These are phyloP conservation scores for Parathielavia hyrcaniae DNA, from an alignment of 495 filamentous ascomycete species.

Conservation along the genomic window DNA sequence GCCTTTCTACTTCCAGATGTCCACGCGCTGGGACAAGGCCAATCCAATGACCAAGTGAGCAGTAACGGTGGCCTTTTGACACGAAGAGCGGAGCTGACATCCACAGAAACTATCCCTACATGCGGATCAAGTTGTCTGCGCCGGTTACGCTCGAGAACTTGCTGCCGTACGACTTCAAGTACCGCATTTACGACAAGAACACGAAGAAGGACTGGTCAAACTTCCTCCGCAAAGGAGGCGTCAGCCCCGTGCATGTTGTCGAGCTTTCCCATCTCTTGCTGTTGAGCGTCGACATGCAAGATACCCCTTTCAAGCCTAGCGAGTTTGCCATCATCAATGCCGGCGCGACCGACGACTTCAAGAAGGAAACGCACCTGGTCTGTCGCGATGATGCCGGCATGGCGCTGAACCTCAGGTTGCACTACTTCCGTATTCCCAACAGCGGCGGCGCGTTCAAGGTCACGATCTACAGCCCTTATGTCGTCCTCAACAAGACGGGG, in stretches of 20 bases:
- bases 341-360: slow-evolving; percentile 78
- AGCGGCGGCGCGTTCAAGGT: slow-evolving; percentile 96
- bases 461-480: slow-evolving; percentile 85
- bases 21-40: slow-evolving; percentile 71
- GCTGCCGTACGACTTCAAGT: slow-evolving; percentile 96
- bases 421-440: slow-evolving; percentile 88
- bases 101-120: slow-evolving; percentile 76
- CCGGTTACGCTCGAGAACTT: slow-evolving; percentile 93
- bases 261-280: slow-evolving; percentile 89
- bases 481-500: slow-evolving; percentile 92
- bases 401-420: slow-evolving; percentile 71
- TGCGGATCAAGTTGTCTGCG: slow-evolving; percentile 82
- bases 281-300: slow-evolving; percentile 91
- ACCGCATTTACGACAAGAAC: slow-evolving; percentile 95
- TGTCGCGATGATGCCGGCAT: slow-evolving; percentile 79
- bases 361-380: slow-evolving; percentile 68
- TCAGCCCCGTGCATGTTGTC: slow-evolving; percentile 94
- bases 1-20: slow-evolving; percentile 94
- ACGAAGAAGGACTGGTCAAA: slow-evolving; percentile 98
- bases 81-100: slow-evolving; percentile 25
- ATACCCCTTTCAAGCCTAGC: slow-evolving; percentile 88
- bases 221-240: slow-evolving; percentile 89
- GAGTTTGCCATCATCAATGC: slow-evolving; percentile 97
- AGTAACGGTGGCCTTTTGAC: no score
- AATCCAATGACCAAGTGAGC: slow-evolving; percentile 66